A percentile compares a stretch with the other conserved stretches of the same genome.
Evolutionary conservation across 495 filamentous ascomycete species (phyloP).

Genomic region (Aspergillus sparsus): DNA sequence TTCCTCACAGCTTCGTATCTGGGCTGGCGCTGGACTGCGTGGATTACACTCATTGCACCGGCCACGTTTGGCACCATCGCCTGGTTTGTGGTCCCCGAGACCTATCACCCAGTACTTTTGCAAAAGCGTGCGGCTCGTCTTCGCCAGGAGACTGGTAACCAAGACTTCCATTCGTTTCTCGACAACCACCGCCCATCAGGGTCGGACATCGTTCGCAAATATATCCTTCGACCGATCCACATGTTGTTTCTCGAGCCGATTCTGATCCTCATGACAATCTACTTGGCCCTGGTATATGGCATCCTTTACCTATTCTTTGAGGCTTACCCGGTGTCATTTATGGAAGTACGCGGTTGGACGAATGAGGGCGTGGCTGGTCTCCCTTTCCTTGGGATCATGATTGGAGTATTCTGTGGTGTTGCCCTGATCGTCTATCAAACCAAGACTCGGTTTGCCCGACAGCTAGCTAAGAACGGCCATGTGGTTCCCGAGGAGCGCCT

Average conservation of each 20-base stretch:
- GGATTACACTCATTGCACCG: conserved; percentile 61
- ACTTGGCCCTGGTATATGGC: conserved; percentile 57
- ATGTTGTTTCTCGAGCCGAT: conserved; percentile 65
- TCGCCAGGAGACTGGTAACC: conserved; percentile 62
- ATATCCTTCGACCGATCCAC: conserved; percentile 60
- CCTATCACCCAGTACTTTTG: conserved; percentile 58
- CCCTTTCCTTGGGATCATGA: conserved; percentile 60
- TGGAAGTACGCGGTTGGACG: conserved; percentile 53
- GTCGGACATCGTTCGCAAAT: conserved; percentile 47
- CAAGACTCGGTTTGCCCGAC: conserved; percentile 53
- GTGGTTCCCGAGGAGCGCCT: conserved; percentile 62
- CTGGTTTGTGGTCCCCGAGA: conserved; percentile 60
- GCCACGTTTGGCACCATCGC: conserved; percentile 50
- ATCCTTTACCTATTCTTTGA: conserved; percentile 66
- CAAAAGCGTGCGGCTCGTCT: conserved; percentile 56
- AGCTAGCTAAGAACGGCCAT: conserved; percentile 48
- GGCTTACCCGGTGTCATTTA: conserved; percentile 61
- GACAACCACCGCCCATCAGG: conserved; percentile 56
- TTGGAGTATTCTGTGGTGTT: conserved; percentile 55
- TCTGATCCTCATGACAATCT: conserved; percentile 54
- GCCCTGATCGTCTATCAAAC: conserved; percentile 51
- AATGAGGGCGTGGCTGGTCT: conserved; percentile 50
- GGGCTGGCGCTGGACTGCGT: conserved; percentile 67
- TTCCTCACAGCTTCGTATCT: conserved; percentile 58
- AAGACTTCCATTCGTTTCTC: conserved; percentile 57